Evolutionary conservation across 176 grass and related monocot species (phyloP).

Genomic region (Poa annua): DNA sequence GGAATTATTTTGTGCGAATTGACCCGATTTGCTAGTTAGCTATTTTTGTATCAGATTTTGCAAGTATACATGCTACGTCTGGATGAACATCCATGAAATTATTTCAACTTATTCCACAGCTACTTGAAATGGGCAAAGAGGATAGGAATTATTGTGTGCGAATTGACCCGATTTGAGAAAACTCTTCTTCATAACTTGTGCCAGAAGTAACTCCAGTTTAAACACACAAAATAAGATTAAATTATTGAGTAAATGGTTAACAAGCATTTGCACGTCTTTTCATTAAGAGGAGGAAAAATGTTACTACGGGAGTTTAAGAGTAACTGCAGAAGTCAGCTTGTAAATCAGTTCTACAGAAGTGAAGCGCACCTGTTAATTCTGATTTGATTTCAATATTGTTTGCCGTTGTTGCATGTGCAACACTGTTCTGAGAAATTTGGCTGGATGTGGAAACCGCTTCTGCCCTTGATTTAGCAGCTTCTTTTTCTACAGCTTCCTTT

Average conservation of each 20-base stretch:
- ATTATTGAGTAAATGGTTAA: background rate
- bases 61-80: no score
- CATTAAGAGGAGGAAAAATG: background rate
- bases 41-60: no score
- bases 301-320: background rate
- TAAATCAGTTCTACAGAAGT: constrained; percentile 21
- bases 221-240: constrained; percentile 1
- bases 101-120: background rate
- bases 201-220: background rate
- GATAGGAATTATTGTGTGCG: background rate
- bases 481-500: constrained; percentile 74
- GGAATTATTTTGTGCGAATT: background rate
- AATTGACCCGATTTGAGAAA: background rate
- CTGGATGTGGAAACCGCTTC: constrained; percentile 39
- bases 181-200: background rate
- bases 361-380: constrained; percentile 30
- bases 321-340: background rate
- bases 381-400: constrained; percentile 25
- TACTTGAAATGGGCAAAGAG: background rate
- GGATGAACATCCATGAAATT: no score
- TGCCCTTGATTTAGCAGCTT: constrained; percentile 63
- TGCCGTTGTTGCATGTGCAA: background rate
- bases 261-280: background rate
- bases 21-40: background rate
- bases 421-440: constrained; percentile 37